These are phyloP conservation scores for Zizania latifolia DNA, from an alignment of 176 grass and related monocot species.

Conservation along the genomic window DNA sequence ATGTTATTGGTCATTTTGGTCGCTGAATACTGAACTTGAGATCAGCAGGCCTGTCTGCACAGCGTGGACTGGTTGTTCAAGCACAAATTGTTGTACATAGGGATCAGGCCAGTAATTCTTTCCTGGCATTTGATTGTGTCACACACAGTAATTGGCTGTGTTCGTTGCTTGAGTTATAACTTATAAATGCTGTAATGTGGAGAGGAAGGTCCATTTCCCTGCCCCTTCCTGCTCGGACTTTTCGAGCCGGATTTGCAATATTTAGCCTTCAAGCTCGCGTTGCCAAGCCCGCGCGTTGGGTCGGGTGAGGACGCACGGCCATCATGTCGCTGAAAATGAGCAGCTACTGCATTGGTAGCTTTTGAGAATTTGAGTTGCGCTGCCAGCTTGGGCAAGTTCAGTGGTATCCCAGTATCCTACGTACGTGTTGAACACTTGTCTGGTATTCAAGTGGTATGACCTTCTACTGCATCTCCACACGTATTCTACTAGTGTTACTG, in stretches of 20 bases:
- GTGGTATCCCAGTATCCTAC: background rate
- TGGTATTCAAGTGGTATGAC: background rate
- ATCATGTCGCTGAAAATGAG: slow-evolving; percentile 1
- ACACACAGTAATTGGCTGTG: background rate
- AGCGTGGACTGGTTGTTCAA: background rate
- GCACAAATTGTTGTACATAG: background rate
- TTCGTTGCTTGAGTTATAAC: background rate
- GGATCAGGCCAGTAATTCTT: background rate
- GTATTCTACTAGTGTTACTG: too few species aligned
- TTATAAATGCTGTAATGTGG: background rate
- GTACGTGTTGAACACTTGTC: background rate
- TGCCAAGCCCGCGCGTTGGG: background rate
- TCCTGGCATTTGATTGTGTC: background rate
- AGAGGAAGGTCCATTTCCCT: background rate
- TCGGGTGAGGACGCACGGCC: background rate
- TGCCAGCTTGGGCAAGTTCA: slow-evolving; percentile 5
- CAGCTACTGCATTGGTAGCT: background rate
- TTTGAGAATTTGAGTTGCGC: slow-evolving; percentile 9
- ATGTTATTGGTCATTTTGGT: background rate
- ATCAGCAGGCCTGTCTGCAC: background rate
- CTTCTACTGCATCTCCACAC: background rate
- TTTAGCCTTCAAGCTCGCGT: background rate
- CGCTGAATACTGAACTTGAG: background rate
- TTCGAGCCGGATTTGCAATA: background rate
- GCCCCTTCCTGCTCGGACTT: background rate